These are phyloP conservation scores for Solanum chacoense DNA, from an alignment of 305 asterid species.

Conservation along the genomic window DNA sequence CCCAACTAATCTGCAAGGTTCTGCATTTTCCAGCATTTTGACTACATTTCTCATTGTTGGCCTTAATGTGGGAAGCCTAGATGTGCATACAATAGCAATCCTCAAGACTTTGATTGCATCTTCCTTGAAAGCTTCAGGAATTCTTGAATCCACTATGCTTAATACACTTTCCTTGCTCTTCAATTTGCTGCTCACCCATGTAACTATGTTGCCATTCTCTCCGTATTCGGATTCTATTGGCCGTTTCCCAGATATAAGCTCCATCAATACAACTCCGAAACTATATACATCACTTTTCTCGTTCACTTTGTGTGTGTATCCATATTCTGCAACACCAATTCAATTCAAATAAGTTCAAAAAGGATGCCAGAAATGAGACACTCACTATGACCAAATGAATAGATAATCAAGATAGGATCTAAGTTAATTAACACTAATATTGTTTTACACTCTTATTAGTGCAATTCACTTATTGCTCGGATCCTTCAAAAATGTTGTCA, in stretches of 20 bases:
- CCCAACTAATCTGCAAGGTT: slow-evolving; percentile 34
- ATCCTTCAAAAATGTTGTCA: not conserved
- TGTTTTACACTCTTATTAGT: not conserved
- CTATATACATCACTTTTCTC: slow-evolving; percentile 90
- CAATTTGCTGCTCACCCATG: slow-evolving; percentile 66
- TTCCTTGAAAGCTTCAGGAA: slow-evolving; percentile 38
- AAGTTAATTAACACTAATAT: not conserved
- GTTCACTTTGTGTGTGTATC: slow-evolving; percentile 52
- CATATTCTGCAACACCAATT: slow-evolving; percentile 51
- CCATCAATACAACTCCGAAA: slow-evolving; percentile 89
- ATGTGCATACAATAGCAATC: slow-evolving; percentile 74
- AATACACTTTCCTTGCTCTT: slow-evolving; percentile 48
- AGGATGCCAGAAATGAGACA: not conserved
- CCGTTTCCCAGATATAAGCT: slow-evolving; percentile 76
- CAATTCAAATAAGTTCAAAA: not conserved
- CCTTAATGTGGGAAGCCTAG: slow-evolving; percentile 59
- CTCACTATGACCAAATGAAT: not conserved
- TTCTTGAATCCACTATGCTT: slow-evolving; percentile 44
- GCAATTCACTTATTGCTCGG: not conserved
- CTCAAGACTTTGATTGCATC: slow-evolving; percentile 56
- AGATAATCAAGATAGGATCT: not conserved
- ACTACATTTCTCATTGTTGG: slow-evolving; percentile 86
- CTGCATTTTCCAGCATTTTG: slow-evolving; percentile 72
- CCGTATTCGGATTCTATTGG: slow-evolving; percentile 76
- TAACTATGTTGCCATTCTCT: slow-evolving; percentile 58